Evolutionary conservation across 257 asterid genomes (phyloP).

Genomic region (Solanum chilense): DNA sequence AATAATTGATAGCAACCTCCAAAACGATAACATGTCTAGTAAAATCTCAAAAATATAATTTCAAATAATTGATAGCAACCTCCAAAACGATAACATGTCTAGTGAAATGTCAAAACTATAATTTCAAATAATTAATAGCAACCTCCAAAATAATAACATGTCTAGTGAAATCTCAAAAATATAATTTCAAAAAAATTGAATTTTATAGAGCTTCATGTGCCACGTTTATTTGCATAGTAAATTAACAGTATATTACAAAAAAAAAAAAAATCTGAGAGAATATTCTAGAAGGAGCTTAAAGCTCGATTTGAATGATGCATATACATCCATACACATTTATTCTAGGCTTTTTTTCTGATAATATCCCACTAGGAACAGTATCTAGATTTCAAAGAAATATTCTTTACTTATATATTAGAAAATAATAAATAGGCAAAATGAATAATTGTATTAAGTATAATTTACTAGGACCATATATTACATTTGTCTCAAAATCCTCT

Average conservation of each 20-base stretch:
- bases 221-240: background rate
- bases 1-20: background rate
- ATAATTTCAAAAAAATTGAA: background rate
- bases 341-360: background rate
- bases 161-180: background rate
- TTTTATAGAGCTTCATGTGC: background rate
- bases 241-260: background rate
- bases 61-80: no score
- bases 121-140: no score
- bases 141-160: no score
- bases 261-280: background rate
- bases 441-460: no score
- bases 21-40: background rate
- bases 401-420: background rate
- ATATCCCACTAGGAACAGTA: background rate
- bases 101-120: background rate
- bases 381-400: background rate
- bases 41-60: background rate
- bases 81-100: background rate
- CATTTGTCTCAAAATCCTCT: background rate
- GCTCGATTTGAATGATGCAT: background rate
- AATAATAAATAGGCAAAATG: no score
- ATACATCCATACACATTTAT: background rate
- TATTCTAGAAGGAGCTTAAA: background rate
- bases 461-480: no score